Evolutionary conservation across 2,329 filamentous ascomycete species (phyloP).

Genomic region (Pseudocercospora cruenta): DNA sequence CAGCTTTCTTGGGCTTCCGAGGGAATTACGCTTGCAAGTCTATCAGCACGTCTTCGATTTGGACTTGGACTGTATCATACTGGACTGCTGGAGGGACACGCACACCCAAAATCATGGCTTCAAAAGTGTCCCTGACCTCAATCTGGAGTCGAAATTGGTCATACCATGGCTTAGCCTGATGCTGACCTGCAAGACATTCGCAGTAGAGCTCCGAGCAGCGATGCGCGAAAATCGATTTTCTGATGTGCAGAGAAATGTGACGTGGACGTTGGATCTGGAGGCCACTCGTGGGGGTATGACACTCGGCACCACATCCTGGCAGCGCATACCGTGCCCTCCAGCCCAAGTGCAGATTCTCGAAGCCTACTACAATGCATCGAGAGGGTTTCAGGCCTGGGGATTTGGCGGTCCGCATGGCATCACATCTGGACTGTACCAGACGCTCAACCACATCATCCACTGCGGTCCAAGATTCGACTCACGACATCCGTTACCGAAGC

Average conservation of each 20-base stretch:
- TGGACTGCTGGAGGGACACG: constrained; percentile 18
- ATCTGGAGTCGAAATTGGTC: constrained; percentile 10
- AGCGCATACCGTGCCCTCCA: constrained; percentile 27
- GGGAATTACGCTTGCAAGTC: constrained; percentile 24
- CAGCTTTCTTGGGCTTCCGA: constrained; percentile 22
- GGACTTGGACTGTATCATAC: constrained; percentile 17
- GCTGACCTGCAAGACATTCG: constrained; percentile 24
- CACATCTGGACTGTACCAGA: constrained; percentile 25
- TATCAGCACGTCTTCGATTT: constrained; percentile 22
- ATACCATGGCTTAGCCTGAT: constrained; percentile 28
- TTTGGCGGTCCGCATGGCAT: constrained; percentile 25
- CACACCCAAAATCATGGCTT: constrained; percentile 42
- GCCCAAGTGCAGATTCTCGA: constrained; percentile 14
- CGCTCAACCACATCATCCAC: constrained; percentile 28
- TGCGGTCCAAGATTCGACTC: constrained; percentile 26
- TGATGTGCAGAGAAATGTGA: constrained; percentile 8
- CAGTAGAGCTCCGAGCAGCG: constrained; percentile 21
- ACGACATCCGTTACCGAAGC: constrained; percentile 4
- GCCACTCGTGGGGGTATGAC: constrained; percentile 15
- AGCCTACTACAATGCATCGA: constrained; percentile 20
- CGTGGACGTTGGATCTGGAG: constrained; percentile 24
- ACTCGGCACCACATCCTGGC: constrained; percentile 23
- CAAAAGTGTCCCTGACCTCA: constrained; percentile 38
- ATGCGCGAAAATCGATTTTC: constrained; percentile 16
- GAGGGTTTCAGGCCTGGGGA: constrained; percentile 23